Base-by-base conservation (phyloP, 106 monocot genomes). In the Gastrodia elata region DNA sequence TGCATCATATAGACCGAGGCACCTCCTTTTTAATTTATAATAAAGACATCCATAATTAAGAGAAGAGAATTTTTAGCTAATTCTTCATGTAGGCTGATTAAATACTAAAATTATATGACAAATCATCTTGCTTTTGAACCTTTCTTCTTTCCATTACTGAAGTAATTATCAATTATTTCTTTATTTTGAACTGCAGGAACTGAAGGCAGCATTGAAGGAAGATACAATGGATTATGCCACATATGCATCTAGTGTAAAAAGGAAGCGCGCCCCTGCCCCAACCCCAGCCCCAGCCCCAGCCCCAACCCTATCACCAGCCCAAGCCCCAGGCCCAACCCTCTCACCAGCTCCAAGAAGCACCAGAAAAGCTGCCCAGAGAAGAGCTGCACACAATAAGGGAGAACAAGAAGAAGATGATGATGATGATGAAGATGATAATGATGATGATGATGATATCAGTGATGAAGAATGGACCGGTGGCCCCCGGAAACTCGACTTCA, bases 381-480 rank as follows among this genome's bases (percentile, higher is more conserved):
- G 58, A 65, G 75, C 61, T 38, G 39, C 74, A 0, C 74, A 43
- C 43, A 32, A 39, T 46, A 67, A 26, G 27, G 8, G 36, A 6
- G 65, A 36, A 35, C 5, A 39, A 6, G 65, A 36, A 35, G 78
- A 57, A 46, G 55, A 49, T 2, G 71, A 59, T 1, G 80, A 71
- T 0, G 89, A 78, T 2, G 82, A 84, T 11, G 87, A 87, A 40
- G 80, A 3, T 56, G 24, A 39, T 34, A 34, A 43, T 6, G 8
- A 39, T 6, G 57, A 37, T 44, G 78, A 46, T 49, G 43, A 49
- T 6, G 71, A 59, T 6, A 77, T 68, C 6, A 73, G 77, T 3
- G 94, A 87, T n/a, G 89, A 87, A 30, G 80, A 85, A n/a, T 97
- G 96, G 96, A 81, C 76, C 0, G 84, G 92, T 8, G 92, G 87